Conservation (phyloP, 164 flowering plant species). For the Aristolochia californica region DNA sequence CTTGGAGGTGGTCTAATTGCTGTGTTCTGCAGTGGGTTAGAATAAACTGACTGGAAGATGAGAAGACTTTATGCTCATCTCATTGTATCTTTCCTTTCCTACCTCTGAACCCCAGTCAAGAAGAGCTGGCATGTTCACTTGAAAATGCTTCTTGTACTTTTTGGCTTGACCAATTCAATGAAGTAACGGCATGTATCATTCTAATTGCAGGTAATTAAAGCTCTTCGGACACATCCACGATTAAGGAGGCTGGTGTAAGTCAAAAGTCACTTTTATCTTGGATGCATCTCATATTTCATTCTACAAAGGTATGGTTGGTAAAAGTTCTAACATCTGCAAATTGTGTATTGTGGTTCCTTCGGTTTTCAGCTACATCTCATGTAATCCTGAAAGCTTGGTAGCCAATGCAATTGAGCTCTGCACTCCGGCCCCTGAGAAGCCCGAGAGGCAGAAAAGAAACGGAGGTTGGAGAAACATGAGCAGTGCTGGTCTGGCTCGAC, state of each 20-base stretch:
- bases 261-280: background rate
- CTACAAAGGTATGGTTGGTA: background rate
- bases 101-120: no score
- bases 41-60: no score
- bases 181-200: no score
- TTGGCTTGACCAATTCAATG: no score
- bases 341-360: background rate
- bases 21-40: no score
- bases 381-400: slow-evolving; percentile 86
- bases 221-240: slow-evolving; percentile 64
- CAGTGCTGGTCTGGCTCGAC: slow-evolving; percentile 80
- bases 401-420: slow-evolving; percentile 93
- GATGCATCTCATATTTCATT: background rate
- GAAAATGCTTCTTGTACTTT: no score
- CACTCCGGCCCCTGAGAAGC: slow-evolving; percentile 56
- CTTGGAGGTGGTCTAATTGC: no score
- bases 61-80: no score
- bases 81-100: no score
- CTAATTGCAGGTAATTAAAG: slow-evolving; percentile 57
- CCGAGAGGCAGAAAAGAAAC: slow-evolving; percentile 51
- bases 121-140: no score
- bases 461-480: slow-evolving; percentile 86
- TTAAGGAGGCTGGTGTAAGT: slow-evolving; percentile 77
- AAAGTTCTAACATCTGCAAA: background rate
- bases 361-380: slow-evolving; percentile 72